Base-by-base conservation (phyloP, 257 asterid species). In the Ilex asprella region DNA sequence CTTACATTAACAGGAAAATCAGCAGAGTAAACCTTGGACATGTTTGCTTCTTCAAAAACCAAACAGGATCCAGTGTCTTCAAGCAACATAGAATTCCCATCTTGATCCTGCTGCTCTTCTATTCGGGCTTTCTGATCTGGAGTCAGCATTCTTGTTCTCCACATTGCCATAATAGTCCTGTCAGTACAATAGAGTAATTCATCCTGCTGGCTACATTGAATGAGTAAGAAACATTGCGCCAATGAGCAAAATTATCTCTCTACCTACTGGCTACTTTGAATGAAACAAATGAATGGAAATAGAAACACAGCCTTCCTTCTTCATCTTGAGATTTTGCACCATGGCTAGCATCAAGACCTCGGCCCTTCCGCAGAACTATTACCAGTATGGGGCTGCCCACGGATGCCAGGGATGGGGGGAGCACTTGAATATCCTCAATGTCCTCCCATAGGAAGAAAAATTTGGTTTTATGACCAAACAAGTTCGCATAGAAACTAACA, bases 371-470 rank as follows among this genome's bases (percentile, higher is more conserved):
- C 81, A 91, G 75, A 61, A 91, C 78, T 70, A 91, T 84, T 56
- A 70, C 85, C 35, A 91, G 82, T n/a, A 81, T 61, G 5, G 98
- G 97, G 73, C 96, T 88, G 50, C 97, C 93, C 14, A 88, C 85
- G 3, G 96, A 72, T 35, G 91, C 71, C 14, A 89, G 71, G 31
- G 97, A 88, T 29, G 97, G 95, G 2, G 97, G 81, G 51, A 83
- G 87, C 68, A 82, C 79, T 49, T 77, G 93, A 76, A 91, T 82
- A 70, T 91, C 95, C 71, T 89, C 95, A 14, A 91, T 86, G 75
- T 91, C 98, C 64, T 91, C 97, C 98, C 98, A 91, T 2, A 88
- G 84, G 79, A 91, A 84, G 84, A 76, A 91, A 61, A 91, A 86
- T 68, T 73, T 78, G 7, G 98, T 91, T 58, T 84, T 91, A 73